Evolutionary conservation across 1,284 basidiomycete genomes (phyloP).

Genomic region (Exobasidium cylindrosporum): DNA sequence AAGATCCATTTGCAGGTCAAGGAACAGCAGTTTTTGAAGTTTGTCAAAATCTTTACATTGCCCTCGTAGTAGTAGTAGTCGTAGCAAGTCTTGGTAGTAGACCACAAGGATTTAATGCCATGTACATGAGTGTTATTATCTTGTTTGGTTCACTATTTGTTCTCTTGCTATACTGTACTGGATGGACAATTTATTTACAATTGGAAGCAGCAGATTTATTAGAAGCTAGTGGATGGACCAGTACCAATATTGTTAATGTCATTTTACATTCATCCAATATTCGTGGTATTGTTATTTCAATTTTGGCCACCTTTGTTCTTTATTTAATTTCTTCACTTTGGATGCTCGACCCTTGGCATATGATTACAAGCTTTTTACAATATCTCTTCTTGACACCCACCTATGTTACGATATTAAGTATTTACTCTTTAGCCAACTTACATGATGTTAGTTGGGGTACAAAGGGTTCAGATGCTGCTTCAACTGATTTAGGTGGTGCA

Average conservation of each 20-base stretch:
- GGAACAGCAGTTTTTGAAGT: slow-evolving; percentile 57
- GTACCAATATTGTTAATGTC: slow-evolving; percentile 54
- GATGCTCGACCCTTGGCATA: slow-evolving; percentile 88
- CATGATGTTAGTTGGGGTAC: slow-evolving; percentile 64
- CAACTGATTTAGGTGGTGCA: slow-evolving; percentile 80
- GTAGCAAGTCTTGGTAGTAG: slow-evolving; percentile 15
- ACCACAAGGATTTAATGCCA: slow-evolving; percentile 63
- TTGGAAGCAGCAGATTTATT: slow-evolving; percentile 13
- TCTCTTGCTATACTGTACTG: slow-evolving; percentile 80
- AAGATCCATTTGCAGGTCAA: slow-evolving; percentile 74
- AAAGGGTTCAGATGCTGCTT: slow-evolving; percentile 79
- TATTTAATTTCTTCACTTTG: slow-evolving; percentile 82
- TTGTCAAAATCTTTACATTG: slow-evolving; percentile 26
- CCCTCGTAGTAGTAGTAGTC: slow-evolving; percentile 30
- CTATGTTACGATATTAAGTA: slow-evolving; percentile 73
- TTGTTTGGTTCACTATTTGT: slow-evolving; percentile 61
- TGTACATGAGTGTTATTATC: slow-evolving; percentile 70
- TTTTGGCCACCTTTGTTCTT: slow-evolving; percentile 81
- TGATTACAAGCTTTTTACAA: slow-evolving; percentile 80
- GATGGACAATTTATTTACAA: slow-evolving; percentile 61
- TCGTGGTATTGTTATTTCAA: slow-evolving; percentile 72
- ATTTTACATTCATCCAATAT: slow-evolving; percentile 67
- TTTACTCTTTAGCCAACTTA: slow-evolving; percentile 72
- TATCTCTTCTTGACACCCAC: slow-evolving; percentile 58
- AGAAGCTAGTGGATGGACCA: slow-evolving; percentile 17